Evolutionary conservation across 2,329 filamentous ascomycete genomes (phyloP).

Genomic region (Hyphodiscus sp.): DNA sequence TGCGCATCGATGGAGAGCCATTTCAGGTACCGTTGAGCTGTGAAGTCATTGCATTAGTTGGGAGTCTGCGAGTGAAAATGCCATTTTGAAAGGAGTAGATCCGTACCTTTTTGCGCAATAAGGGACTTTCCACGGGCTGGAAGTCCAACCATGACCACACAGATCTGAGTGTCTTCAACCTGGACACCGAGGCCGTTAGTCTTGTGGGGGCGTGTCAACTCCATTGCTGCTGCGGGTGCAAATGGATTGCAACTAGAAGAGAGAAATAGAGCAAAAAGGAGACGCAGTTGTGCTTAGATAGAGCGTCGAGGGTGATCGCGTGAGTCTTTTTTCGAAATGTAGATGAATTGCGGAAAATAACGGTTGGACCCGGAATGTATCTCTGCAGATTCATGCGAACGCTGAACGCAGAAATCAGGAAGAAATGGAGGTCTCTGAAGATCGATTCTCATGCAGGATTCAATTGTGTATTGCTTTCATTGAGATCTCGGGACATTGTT

Average conservation of each 20-base stretch:
- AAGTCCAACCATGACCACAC: conserved; percentile 97
- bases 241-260: neutral
- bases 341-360: neutral
- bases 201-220: conserved; percentile 20
- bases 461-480: neutral
- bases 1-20: conserved; percentile 93
- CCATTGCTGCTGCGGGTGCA: conserved; percentile 4
- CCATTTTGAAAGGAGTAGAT: neutral
- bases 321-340: neutral
- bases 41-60: conserved; percentile 9
- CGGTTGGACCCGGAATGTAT: neutral
- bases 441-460: neutral
- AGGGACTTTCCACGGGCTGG: conserved; percentile 94
- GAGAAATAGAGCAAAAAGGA: neutral
- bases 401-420: neutral
- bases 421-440: neutral
- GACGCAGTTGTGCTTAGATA: neutral
- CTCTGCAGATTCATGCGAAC: neutral
- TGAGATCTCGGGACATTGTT: neutral
- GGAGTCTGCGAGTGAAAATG: conserved; percentile 4
- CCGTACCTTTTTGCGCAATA: conserved; percentile 89
- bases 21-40: conserved; percentile 87
- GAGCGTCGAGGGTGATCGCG: neutral
- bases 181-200: conserved; percentile 67
- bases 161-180: conserved; percentile 94